Base-by-base conservation (phyloP, 768 basidiomycete genomes). In the Collybia sordida region DNA sequence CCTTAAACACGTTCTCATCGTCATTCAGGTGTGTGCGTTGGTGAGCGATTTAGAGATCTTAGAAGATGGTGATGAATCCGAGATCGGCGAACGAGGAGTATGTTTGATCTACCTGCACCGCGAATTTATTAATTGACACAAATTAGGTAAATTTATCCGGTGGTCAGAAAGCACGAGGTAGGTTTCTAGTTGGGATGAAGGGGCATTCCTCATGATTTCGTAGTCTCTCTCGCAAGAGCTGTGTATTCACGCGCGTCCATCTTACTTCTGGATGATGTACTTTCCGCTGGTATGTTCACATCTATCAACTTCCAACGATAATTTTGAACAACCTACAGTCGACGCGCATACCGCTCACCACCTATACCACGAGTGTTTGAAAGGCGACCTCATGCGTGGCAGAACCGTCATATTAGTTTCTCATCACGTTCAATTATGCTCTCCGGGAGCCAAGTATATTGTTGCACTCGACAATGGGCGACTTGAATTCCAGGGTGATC, bases 311-410 rank as follows among this genome's bases (percentile, higher is more conserved):
- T 31, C 35, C 24, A 14, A 21, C 15, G 34, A 23, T 39, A 38
- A 18, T 57, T 14, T 50, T 51, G n/a, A 44, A 17, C 41, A 37
- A 36, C 39, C 18, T 36, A 49, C 58, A 77, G 94, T 97, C 42
- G 94, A 97, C 59, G 92, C 94, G 0, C 93, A 95, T 61, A 95
- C 93, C 6, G 94, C 94, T 14, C 80, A 90, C 54, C 90, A 96
- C 59, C 78, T 99, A 21, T 94, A 86, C 67, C 71, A 83, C 45
- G 71, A 90, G 58, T 96, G 93, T 59, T 71, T 99, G 28, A 84
- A 83, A 55, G 95, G 96, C 12, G 82, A 86, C 18, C 75, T 98
- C 27, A 82, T 94, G 76, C 69, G 72, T 45, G 85, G 83, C 19
- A 80, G 95, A 31, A 98, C 96, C 0, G 72, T 95, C 53, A 82